Evolutionary conservation across 129 eudicot species (phyloP).

Genomic region (Flaveria brownii): DNA sequence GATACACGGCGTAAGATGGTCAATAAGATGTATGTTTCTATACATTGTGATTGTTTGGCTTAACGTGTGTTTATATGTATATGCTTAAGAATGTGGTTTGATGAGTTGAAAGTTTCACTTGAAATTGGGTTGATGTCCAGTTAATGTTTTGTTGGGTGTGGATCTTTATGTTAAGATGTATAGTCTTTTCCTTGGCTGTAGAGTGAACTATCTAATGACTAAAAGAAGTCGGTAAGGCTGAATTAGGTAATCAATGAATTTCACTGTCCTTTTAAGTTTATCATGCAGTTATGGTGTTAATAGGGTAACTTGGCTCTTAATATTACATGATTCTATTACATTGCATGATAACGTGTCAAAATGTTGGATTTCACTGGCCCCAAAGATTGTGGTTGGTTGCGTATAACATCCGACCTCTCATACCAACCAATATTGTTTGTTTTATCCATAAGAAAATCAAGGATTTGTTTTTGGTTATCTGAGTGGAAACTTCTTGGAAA

Average conservation of each 20-base stretch:
- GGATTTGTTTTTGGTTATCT: background rate
- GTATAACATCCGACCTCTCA: background rate
- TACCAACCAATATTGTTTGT: background rate
- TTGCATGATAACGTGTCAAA: background rate
- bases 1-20: conserved; percentile 62
- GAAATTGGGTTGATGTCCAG: background rate
- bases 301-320: background rate
- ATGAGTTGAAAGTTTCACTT: background rate
- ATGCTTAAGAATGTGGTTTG: background rate
- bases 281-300: background rate
- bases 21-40: conserved; percentile 52
- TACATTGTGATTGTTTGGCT: background rate
- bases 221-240: background rate
- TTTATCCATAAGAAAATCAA: background rate
- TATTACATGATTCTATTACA: background rate
- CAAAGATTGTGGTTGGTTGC: background rate
- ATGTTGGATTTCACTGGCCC: background rate
- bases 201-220: background rate
- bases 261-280: background rate
- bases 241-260: background rate
- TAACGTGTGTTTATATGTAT: background rate
- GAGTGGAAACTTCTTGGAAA: background rate
- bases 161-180: too few species aligned
- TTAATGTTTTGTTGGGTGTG: background rate
- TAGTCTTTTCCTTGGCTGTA: too few species aligned